Evolutionary conservation across 306 rosid species (phyloP).

Genomic region (Vigna nakashimae): DNA sequence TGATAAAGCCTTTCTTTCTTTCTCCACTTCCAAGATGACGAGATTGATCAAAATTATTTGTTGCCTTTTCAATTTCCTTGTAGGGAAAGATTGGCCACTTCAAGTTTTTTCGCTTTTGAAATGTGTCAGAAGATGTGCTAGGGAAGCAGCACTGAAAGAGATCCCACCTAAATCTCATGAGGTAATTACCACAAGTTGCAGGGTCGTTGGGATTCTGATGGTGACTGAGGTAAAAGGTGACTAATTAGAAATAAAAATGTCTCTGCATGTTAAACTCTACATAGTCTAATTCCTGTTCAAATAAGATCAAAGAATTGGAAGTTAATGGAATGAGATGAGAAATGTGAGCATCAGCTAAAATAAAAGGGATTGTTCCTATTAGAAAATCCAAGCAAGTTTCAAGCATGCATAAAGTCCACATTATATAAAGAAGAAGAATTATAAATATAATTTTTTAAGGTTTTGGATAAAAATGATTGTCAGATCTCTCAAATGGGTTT

Average conservation of each 20-base stretch:
- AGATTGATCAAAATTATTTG: constrained; percentile 23
- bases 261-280: not conserved
- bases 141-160: constrained; percentile 23
- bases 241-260: not conserved
- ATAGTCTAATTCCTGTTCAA: not conserved
- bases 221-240: not conserved
- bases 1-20: not conserved
- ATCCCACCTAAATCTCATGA: constrained; percentile 18
- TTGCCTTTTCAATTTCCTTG: constrained; percentile 5
- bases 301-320: not conserved
- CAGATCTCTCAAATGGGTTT: too few species aligned
- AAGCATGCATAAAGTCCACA: too few species aligned
- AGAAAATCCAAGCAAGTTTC: too few species aligned
- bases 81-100: constrained; percentile 20
- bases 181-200: not conserved
- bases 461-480: too few species aligned
- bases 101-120: not conserved
- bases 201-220: not conserved
- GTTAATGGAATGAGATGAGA: not conserved
- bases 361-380: too few species aligned
- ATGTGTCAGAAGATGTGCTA: not conserved
- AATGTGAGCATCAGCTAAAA: too few species aligned
- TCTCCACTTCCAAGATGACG: not conserved
- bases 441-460: too few species aligned
- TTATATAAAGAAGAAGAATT: too few species aligned